Percentiles rank a stretch among this genome's conserved stretches.
Evolutionary conservation across 139 green algal species (phyloP).

Genomic region (Haematococcus sp.): DNA sequence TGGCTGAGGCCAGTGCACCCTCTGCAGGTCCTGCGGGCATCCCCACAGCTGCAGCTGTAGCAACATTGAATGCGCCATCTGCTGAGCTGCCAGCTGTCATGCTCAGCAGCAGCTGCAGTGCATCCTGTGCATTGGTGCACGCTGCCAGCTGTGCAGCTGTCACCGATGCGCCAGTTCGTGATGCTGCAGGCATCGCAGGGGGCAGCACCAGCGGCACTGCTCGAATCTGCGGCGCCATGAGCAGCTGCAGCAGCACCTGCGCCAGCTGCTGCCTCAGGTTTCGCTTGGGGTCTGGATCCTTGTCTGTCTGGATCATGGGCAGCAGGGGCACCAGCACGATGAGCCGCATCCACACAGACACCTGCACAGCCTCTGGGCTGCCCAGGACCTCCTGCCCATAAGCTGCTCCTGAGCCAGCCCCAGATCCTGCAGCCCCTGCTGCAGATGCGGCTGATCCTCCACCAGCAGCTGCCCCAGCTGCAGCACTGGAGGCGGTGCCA

Average conservation of each 20-base stretch:
- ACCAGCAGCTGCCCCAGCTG: background rate
- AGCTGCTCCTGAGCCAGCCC: background rate
- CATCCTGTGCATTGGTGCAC: background rate
- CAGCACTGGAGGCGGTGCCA: background rate
- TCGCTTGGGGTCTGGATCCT: constrained; percentile 2
- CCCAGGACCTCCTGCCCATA: background rate
- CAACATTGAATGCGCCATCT: no score
- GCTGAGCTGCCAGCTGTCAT: background rate
- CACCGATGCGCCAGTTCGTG: background rate
- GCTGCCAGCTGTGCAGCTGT: background rate
- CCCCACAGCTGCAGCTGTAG: background rate
- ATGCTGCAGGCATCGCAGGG: background rate
- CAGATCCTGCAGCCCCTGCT: background rate
- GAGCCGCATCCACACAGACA: constrained; percentile 42
- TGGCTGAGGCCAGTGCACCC: background rate
- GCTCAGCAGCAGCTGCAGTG: background rate
- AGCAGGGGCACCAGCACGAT: constrained; percentile 45
- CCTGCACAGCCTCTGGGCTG: constrained; percentile 23
- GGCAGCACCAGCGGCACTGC: constrained; percentile 1
- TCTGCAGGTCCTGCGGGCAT: background rate
- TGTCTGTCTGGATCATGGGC: constrained; percentile 46
- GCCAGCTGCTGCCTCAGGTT: constrained; percentile 33
- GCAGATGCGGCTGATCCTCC: background rate
- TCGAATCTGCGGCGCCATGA: constrained; percentile 11
- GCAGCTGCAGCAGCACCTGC: constrained; percentile 21